Conservation (phyloP, 2,329 filamentous ascomycete genomes). For the Alternaria postmessia region DNA sequence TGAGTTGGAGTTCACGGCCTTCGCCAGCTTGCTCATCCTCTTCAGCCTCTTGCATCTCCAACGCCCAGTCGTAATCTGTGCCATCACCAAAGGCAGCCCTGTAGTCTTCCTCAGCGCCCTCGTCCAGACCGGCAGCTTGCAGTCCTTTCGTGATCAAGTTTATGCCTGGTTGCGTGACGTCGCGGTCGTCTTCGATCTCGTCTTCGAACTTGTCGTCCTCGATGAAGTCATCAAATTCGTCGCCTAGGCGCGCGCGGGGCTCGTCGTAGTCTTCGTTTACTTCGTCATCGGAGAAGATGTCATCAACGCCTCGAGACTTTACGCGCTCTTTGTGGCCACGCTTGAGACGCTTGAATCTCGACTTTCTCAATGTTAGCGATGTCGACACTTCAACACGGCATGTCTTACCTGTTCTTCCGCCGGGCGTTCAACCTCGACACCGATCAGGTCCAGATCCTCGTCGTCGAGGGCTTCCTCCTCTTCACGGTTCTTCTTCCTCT, state of each 20-base stretch:
- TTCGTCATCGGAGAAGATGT: slow-evolving; percentile 97
- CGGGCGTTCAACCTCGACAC: slow-evolving; percentile 76
- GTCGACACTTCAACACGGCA: slow-evolving; percentile 4
- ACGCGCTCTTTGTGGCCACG: slow-evolving; percentile 79
- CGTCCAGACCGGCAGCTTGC: slow-evolving; percentile 85
- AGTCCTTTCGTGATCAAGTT: slow-evolving; percentile 73
- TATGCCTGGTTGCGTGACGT: slow-evolving; percentile 82
- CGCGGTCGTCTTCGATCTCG: slow-evolving; percentile 85
- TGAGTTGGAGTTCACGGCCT: slow-evolving; percentile 87
- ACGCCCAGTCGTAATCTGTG: slow-evolving; percentile 93
- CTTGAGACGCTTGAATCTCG: slow-evolving; percentile 96
- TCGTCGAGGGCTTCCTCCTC: slow-evolving; percentile 88
- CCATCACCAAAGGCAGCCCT: slow-evolving; percentile 95
- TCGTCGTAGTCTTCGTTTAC: slow-evolving; percentile 67
- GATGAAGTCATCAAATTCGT: slow-evolving; percentile 77
- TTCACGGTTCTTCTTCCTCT: slow-evolving; percentile 79
- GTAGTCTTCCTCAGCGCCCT: slow-evolving; percentile 94
- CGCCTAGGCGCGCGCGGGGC: slow-evolving; percentile 39
- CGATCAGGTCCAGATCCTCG: slow-evolving; percentile 94
- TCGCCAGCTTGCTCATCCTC: slow-evolving; percentile 78
- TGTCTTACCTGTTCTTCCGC: slow-evolving; percentile 70
- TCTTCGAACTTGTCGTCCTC: slow-evolving; percentile 85
- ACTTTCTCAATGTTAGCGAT: slow-evolving; percentile 59
- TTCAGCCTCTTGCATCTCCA: slow-evolving; percentile 86
- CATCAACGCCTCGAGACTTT: slow-evolving; percentile 76